These are phyloP conservation scores for Boletales sp. DNA, from an alignment of 768 basidiomycete species.

Conservation along the genomic window DNA sequence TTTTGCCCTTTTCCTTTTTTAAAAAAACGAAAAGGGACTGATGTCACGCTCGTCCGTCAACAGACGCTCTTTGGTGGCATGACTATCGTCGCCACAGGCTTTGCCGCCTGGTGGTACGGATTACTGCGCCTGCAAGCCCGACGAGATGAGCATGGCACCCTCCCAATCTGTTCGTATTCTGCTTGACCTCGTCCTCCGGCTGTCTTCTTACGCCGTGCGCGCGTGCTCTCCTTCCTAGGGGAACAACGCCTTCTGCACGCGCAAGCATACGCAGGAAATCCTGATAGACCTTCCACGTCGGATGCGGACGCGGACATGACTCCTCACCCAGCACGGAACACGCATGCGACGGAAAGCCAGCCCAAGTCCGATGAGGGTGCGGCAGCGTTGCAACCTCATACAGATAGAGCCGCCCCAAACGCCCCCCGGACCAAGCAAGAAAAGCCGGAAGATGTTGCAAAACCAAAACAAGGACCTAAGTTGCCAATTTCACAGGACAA, in stretches of 20 bases:
- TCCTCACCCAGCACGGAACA: not conserved
- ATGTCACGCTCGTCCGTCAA: not conserved
- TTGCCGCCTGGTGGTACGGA: conserved; percentile 20
- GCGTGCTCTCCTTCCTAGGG: conserved; percentile 11
- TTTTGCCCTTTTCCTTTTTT: no score
- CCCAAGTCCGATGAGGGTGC: no score
- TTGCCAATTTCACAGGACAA: no score
- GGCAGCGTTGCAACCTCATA: not conserved
- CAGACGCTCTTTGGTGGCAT: conserved; percentile 27
- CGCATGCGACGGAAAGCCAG: no score
- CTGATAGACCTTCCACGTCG: conserved; percentile 13
- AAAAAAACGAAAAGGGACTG: not conserved
- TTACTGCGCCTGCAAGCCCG: conserved; percentile 17
- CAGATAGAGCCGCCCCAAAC: not conserved
- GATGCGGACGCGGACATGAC: not conserved
- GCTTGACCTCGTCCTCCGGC: not conserved
- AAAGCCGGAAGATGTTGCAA: no score
- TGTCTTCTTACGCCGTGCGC: not conserved
- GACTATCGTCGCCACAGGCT: conserved; percentile 15
- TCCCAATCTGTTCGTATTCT: conserved; percentile 17
- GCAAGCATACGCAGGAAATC: conserved; percentile 12
- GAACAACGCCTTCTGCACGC: conserved; percentile 27
- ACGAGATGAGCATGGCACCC: conserved; percentile 14
- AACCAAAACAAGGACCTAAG: no score
- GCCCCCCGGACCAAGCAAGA: no score